Evolutionary conservation across 2,329 filamentous ascomycete genomes (phyloP), one percentile per base, ranked within the genome.

Genomic region (Conoideocrella luteorostrata): DNA sequence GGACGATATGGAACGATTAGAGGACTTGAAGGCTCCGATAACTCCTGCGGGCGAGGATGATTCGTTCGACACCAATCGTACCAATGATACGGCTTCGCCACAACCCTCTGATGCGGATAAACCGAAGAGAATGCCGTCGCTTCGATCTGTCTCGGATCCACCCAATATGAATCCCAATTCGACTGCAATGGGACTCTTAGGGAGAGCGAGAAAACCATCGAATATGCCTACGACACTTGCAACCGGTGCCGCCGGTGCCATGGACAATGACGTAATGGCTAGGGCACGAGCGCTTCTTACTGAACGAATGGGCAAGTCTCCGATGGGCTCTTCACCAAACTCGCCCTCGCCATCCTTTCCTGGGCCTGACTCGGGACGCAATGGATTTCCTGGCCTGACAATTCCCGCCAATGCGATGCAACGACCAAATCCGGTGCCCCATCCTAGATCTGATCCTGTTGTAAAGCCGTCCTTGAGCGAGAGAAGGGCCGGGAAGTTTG

Each of bases 111-210:
- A 57, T 11, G 30, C 52, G 30, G 60, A 64, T 44, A 47, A 53
- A 29, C 68, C 71, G 44, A 69, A 75, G 60, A 65, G 80, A 61
- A 57, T 82, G 46, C 73, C 79, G 17, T 78, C 78, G 5, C 62
- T 81, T 33, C 77, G 80, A 53, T 77, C 78, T 37, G 64, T 77
- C 17, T 80, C 81, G 43, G 77, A 82, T 39, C 68, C 80, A 17
- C 67, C 71, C 50, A 70, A 67, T 43, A 89, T 95, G 80, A 87
- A 79, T 44, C 69, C 84, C 6, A 89, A 82, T n/a, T 95, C 89
- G n/a, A 93, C 85, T 22, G 82, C 87, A 32, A 71, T 90, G 4
- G 88, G 88, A 32, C 77, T 86, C 46, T 69, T 95, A 56, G 88
- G 83, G 62, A 78, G 68, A 51, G 79, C 77, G 4, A 70, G 80